Conservation (phyloP, 306 rosid species). For the Heteromeles arbutifolia region DNA sequence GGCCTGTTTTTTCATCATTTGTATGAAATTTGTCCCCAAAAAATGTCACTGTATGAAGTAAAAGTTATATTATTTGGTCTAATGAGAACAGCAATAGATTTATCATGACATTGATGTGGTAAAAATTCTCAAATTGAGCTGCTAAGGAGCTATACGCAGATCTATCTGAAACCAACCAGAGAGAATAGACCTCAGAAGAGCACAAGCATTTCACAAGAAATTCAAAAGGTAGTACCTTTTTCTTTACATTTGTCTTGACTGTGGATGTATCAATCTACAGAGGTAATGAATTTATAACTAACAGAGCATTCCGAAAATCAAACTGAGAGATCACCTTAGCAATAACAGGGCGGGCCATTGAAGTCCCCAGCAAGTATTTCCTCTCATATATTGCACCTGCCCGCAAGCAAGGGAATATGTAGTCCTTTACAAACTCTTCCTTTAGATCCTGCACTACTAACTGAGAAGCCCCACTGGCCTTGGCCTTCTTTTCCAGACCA, state of each 20-base stretch:
- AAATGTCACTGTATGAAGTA: background rate
- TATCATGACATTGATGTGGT: background rate
- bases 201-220: background rate
- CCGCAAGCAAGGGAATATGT: conserved; percentile 75
- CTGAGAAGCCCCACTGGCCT: conserved; percentile 89
- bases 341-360: conserved; percentile 98
- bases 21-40: background rate
- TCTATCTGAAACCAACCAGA: background rate
- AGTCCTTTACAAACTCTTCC: conserved; percentile 85
- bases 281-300: background rate
- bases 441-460: conserved; percentile 78
- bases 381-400: conserved; percentile 96
- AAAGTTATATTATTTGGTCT: background rate
- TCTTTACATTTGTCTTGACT: background rate
- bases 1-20: conserved; percentile 42
- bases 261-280: background rate
- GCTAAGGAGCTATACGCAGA: background rate
- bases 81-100: background rate
- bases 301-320: background rate
- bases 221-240: background rate
- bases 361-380: conserved; percentile 92
- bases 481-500: conserved; percentile 85
- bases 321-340: conserved; percentile 36
- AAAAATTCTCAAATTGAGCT: background rate
- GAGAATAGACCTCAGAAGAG: background rate